Evolutionary conservation across 805 yeast species (phyloP).

Genomic region (Kuraishia capsulata): DNA sequence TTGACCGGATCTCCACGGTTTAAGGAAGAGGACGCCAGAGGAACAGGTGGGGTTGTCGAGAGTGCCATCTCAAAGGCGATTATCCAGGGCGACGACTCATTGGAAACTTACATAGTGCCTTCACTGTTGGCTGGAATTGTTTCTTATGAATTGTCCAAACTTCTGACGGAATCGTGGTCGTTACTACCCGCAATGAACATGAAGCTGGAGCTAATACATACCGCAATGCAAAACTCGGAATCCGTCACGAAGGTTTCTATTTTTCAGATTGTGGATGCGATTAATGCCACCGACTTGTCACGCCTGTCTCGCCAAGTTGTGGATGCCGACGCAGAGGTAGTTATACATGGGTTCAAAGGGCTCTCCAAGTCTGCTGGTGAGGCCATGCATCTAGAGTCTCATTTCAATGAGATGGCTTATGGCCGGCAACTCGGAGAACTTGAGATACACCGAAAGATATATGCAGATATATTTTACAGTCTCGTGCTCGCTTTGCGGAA

Average conservation of each 20-base stretch:
- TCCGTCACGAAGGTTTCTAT: slow-evolving; percentile 33
- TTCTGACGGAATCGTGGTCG: slow-evolving; percentile 20
- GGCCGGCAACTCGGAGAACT: slow-evolving; percentile 19
- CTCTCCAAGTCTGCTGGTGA: slow-evolving; percentile 9
- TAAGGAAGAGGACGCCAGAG: slow-evolving; percentile 5
- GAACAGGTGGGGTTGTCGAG: slow-evolving; percentile 3
- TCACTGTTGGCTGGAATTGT: slow-evolving; percentile 20
- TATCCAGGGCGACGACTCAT: slow-evolving; percentile 4
- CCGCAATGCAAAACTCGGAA: slow-evolving; percentile 22
- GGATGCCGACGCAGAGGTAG: slow-evolving; percentile 10
- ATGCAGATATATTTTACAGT: slow-evolving; percentile 28
- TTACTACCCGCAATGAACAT: slow-evolving; percentile 20
- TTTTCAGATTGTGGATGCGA: slow-evolving; percentile 26
- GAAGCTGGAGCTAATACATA: slow-evolving; percentile 25
- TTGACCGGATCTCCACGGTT: slow-evolving; percentile 6
- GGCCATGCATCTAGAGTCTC: slow-evolving; percentile 16
- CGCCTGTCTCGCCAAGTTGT: slow-evolving; percentile 14
- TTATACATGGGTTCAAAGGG: slow-evolving; percentile 16
- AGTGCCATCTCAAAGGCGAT: background rate
- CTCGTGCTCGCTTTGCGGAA: slow-evolving; percentile 39
- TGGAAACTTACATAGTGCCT: slow-evolving; percentile 20
- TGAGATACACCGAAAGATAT: slow-evolving; percentile 7
- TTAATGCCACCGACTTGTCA: slow-evolving; percentile 21
- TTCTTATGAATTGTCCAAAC: slow-evolving; percentile 15
- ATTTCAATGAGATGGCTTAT: slow-evolving; percentile 14